Base-by-base conservation (phyloP, 2,329 filamentous ascomycete genomes). In the Teratosphaeria destructans region DNA sequence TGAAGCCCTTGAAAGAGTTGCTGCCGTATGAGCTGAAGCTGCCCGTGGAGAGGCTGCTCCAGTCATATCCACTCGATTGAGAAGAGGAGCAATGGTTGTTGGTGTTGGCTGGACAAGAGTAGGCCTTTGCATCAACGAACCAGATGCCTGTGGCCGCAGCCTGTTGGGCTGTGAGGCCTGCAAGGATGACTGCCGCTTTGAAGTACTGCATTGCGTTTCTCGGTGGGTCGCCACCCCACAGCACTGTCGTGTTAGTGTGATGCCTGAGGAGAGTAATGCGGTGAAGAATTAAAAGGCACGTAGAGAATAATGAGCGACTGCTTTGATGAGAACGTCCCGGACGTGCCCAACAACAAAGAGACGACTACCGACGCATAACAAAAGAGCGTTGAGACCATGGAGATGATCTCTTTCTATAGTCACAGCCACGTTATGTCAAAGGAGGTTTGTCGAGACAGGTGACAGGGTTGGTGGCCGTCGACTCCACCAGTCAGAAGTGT, bases 51-150 rank as follows among this genome's bases (percentile, higher is more conserved):
- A 95, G 80, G 64, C 82, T 82, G 29, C 75, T 74, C 83, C 88
- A 96, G 78, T 87, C 77, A 74, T 88, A 94, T 56, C 90, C 91
- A 26, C 69, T 65, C 63, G 81, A 75, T 77, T 95, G 89, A 65
- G 85, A 74, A n/a, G 81, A 72, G 60, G 82, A 84, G 76, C 93
- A 96, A 68, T 86, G 76, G 78, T 94, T 94, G 78, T 90, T 78
- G 70, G 82, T 84, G 80, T 89, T 90, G 61, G 77, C 76, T 12
- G 90, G 90, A 73, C 81, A 87, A 55, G 79, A 78, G 80, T 85
- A 95, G 61, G 79, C 73, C 55, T 74, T 68, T 59, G 79, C 77
- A 63, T 78, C 74, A 60, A 76, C 74, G 62, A 74, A 71, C 79
- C 82, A 86, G 67, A 73, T 61, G 57, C 59, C 70, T 55, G 72